These are phyloP conservation scores for Penicillium parvum DNA, from an alignment of 495 filamentous ascomycete species.

Conservation along the genomic window DNA sequence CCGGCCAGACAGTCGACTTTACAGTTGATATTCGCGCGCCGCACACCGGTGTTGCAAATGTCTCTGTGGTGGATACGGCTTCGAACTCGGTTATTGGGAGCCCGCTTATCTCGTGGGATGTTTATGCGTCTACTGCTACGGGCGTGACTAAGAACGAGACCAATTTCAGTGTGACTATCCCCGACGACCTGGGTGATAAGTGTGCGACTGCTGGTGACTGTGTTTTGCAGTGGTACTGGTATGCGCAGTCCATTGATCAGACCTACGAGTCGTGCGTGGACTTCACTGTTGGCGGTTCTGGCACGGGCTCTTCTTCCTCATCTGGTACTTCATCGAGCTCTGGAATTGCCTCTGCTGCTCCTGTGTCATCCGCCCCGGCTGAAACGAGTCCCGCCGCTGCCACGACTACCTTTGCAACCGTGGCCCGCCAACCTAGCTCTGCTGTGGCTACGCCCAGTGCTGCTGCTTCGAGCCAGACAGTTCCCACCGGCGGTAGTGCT, in stretches of 20 bases:
- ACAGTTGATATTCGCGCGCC: conserved; percentile 58
- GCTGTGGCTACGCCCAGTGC: conserved; percentile 4
- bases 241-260: conserved; percentile 59
- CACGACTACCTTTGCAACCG: conserved; percentile 10
- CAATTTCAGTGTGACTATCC: conserved; percentile 62
- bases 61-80: conserved; percentile 62
- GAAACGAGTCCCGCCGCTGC: conserved; percentile 5
- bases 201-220: conserved; percentile 60
- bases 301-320: conserved; percentile 6
- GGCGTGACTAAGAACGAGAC: conserved; percentile 54
- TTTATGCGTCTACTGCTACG: conserved; percentile 48
- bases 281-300: conserved; percentile 51
- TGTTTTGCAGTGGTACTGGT: conserved; percentile 70
- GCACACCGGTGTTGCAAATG: conserved; percentile 63
- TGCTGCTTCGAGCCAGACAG: conserved; percentile 4
- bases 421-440: conserved; percentile 10
- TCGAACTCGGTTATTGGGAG: conserved; percentile 54
- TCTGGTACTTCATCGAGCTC: conserved; percentile 6
- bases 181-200: conserved; percentile 49
- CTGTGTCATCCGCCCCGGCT: conserved; percentile 1
- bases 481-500: conserved; percentile 26
- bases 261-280: conserved; percentile 73
- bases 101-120: conserved; percentile 53
- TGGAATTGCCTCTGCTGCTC: background rate
- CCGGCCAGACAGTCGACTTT: conserved; percentile 57